Conservation (phyloP, 2,329 filamentous ascomycete species). For the Endoconidiophora laricicola region DNA sequence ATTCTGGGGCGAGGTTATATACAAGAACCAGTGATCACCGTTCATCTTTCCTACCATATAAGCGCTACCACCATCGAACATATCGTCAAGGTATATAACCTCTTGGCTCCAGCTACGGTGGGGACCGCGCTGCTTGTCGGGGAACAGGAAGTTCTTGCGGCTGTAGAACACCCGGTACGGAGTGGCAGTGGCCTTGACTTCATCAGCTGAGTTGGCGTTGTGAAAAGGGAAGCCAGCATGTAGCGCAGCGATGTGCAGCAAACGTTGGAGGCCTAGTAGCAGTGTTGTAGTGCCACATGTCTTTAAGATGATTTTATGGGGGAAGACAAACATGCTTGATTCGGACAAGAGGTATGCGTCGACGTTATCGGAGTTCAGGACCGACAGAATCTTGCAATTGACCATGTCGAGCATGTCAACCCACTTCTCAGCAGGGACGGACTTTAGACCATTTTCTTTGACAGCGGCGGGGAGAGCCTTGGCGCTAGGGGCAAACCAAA, state of each 20-base stretch:
- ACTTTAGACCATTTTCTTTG: slow-evolving; percentile 65
- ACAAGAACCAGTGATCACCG: slow-evolving; percentile 97
- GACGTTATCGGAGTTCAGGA: slow-evolving; percentile 81
- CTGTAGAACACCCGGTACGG: slow-evolving; percentile 97
- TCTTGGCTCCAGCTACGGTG: slow-evolving; percentile 97
- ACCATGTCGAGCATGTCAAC: slow-evolving; percentile 95
- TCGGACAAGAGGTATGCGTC: slow-evolving; percentile 95
- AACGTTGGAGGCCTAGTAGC: slow-evolving; percentile 71
- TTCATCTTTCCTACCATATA: slow-evolving; percentile 99
- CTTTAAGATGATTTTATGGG: slow-evolving; percentile 98
- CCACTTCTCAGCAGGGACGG: slow-evolving; percentile 70
- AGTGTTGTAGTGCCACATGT: slow-evolving; percentile 95
- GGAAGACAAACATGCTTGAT: slow-evolving; percentile 99
- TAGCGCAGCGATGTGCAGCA: slow-evolving; percentile 78
- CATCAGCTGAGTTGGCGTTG: slow-evolving; percentile 46
- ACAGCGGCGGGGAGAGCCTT: slow-evolving; percentile 53
- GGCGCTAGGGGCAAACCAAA: slow-evolving; percentile 85
- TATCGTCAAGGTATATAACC: slow-evolving; percentile 78
- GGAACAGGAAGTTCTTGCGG: slow-evolving; percentile 95
- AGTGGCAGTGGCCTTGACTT: slow-evolving; percentile 60
- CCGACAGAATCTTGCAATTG: slow-evolving; percentile 94
- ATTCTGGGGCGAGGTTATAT: slow-evolving; percentile 76
- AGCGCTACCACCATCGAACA: slow-evolving; percentile 81
- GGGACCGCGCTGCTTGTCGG: slow-evolving; percentile 81
- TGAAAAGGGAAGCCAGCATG: slow-evolving; percentile 80